Conservation (phyloP, 176 grass and related monocot species). For the Themeda triandra region DNA sequence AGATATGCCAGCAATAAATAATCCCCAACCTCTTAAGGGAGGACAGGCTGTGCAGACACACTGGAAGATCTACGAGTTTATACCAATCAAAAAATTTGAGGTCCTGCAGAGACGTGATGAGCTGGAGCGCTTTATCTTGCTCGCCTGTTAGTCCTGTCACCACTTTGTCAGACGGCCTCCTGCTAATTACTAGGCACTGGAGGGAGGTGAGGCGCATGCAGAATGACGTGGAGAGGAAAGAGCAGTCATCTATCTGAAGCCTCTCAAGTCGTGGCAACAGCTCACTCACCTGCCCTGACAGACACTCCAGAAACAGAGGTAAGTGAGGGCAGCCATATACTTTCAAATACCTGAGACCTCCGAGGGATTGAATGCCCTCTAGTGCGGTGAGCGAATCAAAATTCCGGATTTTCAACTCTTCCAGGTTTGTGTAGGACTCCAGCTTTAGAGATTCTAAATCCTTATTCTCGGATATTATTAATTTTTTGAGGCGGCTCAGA, state of each 20-base stretch:
- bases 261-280: background rate
- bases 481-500: background rate
- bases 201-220: slow-evolving; percentile 22
- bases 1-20: accelerated
- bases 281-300: background rate
- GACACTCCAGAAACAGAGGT: too few relatives aligned
- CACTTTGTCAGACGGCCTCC: accelerated
- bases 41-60: background rate
- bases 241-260: accelerated
- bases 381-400: background rate
- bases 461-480: accelerated
- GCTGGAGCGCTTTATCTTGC: background rate
- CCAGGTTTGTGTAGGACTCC: background rate
- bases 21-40: background rate
- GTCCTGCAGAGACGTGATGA: slow-evolving; percentile 12
- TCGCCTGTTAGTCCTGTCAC: background rate
- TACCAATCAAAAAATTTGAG: accelerated
- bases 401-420: accelerated
- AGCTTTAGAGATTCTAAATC: background rate
- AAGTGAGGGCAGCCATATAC: accelerated
- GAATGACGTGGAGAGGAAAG: background rate
- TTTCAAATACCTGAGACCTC: background rate
- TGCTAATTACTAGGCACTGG: too few relatives aligned
- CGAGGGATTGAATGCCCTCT: slow-evolving; percentile 10
- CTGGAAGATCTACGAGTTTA: background rate